phyloP scores from a whole-genome alignment of 1,139 yeast genomes.

The Blastobotrys buckinghamii region DNA sequence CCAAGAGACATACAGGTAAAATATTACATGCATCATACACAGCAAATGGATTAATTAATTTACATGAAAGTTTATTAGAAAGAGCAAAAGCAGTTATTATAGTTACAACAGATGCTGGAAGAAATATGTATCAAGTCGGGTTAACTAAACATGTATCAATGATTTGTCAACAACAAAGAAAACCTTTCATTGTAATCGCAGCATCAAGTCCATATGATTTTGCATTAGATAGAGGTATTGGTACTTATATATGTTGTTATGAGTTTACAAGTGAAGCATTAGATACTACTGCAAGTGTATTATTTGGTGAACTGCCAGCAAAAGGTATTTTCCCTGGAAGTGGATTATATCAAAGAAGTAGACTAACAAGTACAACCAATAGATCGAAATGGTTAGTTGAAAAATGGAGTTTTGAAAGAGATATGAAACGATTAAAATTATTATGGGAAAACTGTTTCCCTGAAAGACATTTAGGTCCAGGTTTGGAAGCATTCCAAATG shows the following conservation, averaged over 20 bases:
- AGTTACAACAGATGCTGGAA: constrained; percentile 55
- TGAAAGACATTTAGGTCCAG: constrained; percentile 26
- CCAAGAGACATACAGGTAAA: constrained; percentile 36
- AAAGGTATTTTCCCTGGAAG: constrained; percentile 55
- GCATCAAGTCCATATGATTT: constrained; percentile 63
- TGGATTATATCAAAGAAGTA: constrained; percentile 29
- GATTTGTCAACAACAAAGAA: constrained; percentile 49
- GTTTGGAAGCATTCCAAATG: constrained; percentile 24
- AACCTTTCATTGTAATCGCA: constrained; percentile 56
- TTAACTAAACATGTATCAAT: constrained; percentile 54
- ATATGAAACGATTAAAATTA: constrained; percentile 45
- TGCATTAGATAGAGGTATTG: constrained; percentile 48
- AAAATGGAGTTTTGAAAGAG: constrained; percentile 47
- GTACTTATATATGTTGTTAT: constrained; percentile 56
- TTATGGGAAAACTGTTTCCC: constrained; percentile 36
- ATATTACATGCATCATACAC: constrained; percentile 59
- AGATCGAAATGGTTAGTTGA: constrained; percentile 55
- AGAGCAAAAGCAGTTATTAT: constrained; percentile 52
- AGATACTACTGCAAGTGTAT: constrained; percentile 44
- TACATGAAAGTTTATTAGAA: constrained; percentile 54
- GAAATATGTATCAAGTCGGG: constrained; percentile 63
- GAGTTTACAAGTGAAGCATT: constrained; percentile 54
- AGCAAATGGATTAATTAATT: constrained; percentile 55
- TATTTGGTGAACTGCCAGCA: constrained; percentile 51
- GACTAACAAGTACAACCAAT: background rate